A percentile compares a stretch with the other conserved stretches of the same genome.
phyloP scores from a whole-genome alignment of 2,329 filamentous ascomycete species.

The Aspergillus luchuensis region DNA sequence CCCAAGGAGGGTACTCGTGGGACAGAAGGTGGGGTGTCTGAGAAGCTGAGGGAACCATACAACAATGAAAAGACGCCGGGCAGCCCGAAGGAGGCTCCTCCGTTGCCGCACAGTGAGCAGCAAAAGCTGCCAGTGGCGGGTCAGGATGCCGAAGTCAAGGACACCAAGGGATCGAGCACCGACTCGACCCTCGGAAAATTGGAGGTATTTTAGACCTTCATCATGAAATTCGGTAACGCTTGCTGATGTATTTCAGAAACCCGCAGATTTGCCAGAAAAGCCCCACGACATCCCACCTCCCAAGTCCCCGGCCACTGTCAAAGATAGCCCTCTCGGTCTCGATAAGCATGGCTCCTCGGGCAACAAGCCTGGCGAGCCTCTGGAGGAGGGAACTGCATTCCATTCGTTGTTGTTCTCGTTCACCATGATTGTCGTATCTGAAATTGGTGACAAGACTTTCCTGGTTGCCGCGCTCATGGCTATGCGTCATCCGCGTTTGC shows the following conservation, averaged over 20 bases:
- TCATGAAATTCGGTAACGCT: neutral
- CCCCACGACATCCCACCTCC: constrained; percentile 72
- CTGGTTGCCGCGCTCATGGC: constrained; percentile 96
- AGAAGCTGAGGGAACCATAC: constrained; percentile 78
- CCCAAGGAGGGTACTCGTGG: constrained; percentile 86
- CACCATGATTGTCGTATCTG: constrained; percentile 96
- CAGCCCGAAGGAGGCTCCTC: constrained; percentile 81
- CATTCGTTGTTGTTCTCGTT: constrained; percentile 92
- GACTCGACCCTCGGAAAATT: constrained; percentile 49
- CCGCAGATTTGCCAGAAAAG: constrained; percentile 75
- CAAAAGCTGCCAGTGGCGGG: constrained; percentile 58
- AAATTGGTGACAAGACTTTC: constrained; percentile 98
- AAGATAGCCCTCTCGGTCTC: constrained; percentile 35
- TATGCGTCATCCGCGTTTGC: constrained; percentile 91
- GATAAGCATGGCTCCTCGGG: constrained; percentile 36
- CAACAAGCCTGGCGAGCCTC: constrained; percentile 30
- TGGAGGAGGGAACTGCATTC: constrained; percentile 48
- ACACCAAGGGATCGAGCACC: constrained; percentile 44
- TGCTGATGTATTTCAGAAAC: constrained; percentile 61
- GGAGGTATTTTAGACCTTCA: constrained; percentile 53
- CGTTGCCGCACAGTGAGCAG: constrained; percentile 77
- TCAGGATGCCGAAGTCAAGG: constrained; percentile 37
- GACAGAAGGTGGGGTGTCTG: constrained; percentile 84
- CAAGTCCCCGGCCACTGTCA: constrained; percentile 56
- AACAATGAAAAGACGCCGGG: constrained; percentile 74